These are phyloP conservation scores for Citrus maxima DNA, from an alignment of 345 rosid species.

Conservation along the genomic window DNA sequence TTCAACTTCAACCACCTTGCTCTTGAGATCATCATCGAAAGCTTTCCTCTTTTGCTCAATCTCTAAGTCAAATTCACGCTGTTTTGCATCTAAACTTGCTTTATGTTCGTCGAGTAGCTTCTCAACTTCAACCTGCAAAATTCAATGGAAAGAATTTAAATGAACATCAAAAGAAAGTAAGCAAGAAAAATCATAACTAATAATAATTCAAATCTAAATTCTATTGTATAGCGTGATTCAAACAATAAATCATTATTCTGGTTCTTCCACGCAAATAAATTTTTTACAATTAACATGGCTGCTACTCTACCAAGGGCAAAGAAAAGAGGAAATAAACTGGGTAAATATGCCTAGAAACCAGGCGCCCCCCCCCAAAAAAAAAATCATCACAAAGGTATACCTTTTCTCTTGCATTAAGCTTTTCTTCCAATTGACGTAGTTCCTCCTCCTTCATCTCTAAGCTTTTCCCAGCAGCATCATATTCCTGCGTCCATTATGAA, in stretches of 20 bases:
- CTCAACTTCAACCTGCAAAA: constrained; percentile 67
- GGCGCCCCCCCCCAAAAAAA: background rate
- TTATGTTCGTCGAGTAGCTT: constrained; percentile 76
- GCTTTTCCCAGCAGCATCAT: constrained; percentile 49
- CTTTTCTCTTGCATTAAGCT: constrained; percentile 76
- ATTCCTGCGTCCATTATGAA: constrained; percentile 48
- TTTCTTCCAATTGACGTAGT: constrained; percentile 59
- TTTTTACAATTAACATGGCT: background rate
- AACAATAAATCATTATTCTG: background rate
- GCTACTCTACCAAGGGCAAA: background rate
- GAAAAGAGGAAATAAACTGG: background rate
- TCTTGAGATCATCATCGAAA: constrained; percentile 63
- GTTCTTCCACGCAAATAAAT: background rate
- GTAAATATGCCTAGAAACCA: background rate
- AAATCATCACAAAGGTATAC: constrained; percentile 33
- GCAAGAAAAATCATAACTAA: background rate
- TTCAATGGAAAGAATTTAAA: background rate
- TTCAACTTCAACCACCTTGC: constrained; percentile 65
- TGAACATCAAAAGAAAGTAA: background rate
- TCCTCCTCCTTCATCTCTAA: constrained; percentile 67
- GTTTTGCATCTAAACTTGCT: constrained; percentile 61
- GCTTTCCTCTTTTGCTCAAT: constrained; percentile 73
- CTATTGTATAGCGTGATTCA: background rate
- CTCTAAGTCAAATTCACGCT: constrained; percentile 73
- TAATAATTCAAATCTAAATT: background rate